A percentile compares a stretch with the other conserved stretches of the same genome.
phyloP scores from a whole-genome alignment of 2,329 filamentous ascomycete genomes.

The Penicillium sp. region DNA sequence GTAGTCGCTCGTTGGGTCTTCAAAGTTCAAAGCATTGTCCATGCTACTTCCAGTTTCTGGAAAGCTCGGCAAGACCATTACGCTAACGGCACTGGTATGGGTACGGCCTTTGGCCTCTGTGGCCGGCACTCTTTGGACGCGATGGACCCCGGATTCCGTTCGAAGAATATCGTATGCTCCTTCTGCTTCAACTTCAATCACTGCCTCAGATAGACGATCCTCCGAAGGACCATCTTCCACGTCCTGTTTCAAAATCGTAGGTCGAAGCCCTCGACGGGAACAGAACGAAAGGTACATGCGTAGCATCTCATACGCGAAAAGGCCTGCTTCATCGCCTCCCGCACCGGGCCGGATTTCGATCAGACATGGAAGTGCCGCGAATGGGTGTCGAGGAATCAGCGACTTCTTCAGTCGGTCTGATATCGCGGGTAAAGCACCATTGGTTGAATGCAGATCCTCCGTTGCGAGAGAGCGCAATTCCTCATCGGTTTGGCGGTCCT shows the following conservation, averaged over 20 bases:
- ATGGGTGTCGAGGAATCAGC: conserved; percentile 84
- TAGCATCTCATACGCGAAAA: conserved; percentile 84
- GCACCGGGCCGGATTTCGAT: conserved; percentile 90
- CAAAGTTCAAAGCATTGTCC: conserved; percentile 60
- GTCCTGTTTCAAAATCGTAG: conserved; percentile 76
- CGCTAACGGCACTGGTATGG: conserved; percentile 88
- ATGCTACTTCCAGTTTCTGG: conserved; percentile 55
- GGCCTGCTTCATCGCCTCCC: conserved; percentile 84
- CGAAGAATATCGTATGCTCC: conserved; percentile 81
- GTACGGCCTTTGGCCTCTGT: conserved; percentile 90
- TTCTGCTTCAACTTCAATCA: conserved; percentile 74
- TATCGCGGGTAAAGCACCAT: conserved; percentile 61
- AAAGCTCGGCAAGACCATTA: conserved; percentile 88
- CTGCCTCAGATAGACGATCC: conserved; percentile 75
- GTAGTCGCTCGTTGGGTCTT: conserved; percentile 87
- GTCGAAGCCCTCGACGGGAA: conserved; percentile 63
- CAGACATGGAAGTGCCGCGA: conserved; percentile 84
- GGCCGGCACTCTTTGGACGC: conserved; percentile 87
- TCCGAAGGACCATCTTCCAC: conserved; percentile 66
- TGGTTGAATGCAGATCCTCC: conserved; percentile 70
- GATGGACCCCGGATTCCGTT: conserved; percentile 89
- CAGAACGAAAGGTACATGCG: conserved; percentile 88
- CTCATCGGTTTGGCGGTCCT: conserved; percentile 62
- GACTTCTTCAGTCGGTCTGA: conserved; percentile 69
- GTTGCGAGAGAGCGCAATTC: conserved; percentile 61